These are phyloP conservation scores for Aspergillus sp. DNA, from an alignment of 2,329 filamentous ascomycete genomes.

Conservation along the genomic window DNA sequence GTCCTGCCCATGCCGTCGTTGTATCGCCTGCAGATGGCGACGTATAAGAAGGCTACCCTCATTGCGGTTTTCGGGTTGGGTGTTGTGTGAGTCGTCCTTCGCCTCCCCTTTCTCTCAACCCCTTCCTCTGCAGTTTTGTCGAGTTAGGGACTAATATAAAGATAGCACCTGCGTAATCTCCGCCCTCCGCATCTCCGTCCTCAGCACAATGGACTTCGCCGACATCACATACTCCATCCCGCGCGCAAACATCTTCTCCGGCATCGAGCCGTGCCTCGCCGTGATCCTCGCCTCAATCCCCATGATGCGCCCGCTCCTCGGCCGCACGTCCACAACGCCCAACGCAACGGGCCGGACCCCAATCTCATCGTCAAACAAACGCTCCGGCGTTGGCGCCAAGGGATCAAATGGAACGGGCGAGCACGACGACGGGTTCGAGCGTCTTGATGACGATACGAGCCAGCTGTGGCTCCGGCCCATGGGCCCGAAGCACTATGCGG, in stretches of 20 bases:
- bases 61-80: conserved; percentile 30
- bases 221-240: conserved; percentile 31
- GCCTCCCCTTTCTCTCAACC: not conserved
- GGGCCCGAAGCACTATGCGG: conserved; percentile 21
- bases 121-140: too few relatives aligned
- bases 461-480: conserved; percentile 33
- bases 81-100: conserved; percentile 21
- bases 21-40: conserved; percentile 29
- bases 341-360: conserved; percentile 22
- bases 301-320: conserved; percentile 39
- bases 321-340: conserved; percentile 23
- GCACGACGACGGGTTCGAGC: conserved; percentile 29
- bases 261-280: conserved; percentile 31
- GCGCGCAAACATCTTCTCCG: conserved; percentile 32
- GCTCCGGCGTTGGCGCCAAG: too few relatives aligned
- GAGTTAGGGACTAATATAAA: too few relatives aligned
- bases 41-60: conserved; percentile 29
- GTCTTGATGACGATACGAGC: conserved; percentile 34
- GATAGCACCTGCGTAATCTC: conserved; percentile 32
- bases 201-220: conserved; percentile 27
- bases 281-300: conserved; percentile 30
- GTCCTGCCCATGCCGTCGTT: conserved; percentile 27
- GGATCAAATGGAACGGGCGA: not conserved
- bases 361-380: not conserved
- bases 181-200: conserved; percentile 30